A percentile compares a stretch with the other conserved stretches of the same genome.
phyloP scores from a whole-genome alignment of 805 yeast species.

The Diddensiella caesifluorescens region DNA sequence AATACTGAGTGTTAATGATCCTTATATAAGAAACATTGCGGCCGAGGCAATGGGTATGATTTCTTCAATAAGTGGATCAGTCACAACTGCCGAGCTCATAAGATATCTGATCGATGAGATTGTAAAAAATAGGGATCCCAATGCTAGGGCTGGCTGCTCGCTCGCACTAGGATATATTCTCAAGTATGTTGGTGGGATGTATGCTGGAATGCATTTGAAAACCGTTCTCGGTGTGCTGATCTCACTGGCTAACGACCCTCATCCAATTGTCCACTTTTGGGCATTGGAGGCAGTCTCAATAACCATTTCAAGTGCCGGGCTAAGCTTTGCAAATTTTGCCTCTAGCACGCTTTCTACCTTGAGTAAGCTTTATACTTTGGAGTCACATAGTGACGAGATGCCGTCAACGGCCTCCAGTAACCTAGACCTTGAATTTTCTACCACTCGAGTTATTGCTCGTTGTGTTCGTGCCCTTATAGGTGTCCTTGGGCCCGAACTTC shows the following conservation, averaged over 20 bases:
- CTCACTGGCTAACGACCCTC: constrained; percentile 69
- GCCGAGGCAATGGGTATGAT: constrained; percentile 57
- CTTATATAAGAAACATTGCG: constrained; percentile 41
- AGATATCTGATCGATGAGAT: constrained; percentile 58
- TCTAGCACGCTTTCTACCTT: constrained; percentile 40
- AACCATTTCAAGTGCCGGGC: constrained; percentile 50
- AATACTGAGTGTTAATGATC: constrained; percentile 38
- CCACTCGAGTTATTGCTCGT: constrained; percentile 41
- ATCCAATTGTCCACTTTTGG: constrained; percentile 77
- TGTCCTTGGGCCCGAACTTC: constrained; percentile 53
- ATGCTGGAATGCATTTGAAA: constrained; percentile 37
- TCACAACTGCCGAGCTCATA: constrained; percentile 37
- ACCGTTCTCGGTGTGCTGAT: constrained; percentile 51
- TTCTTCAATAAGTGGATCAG: constrained; percentile 28
- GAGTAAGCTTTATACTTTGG: constrained; percentile 39
- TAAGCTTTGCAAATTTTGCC: constrained; percentile 41
- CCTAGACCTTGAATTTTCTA: constrained; percentile 43
- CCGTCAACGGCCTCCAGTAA: constrained; percentile 44
- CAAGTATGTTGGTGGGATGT: constrained; percentile 35
- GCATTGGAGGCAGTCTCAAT: constrained; percentile 55
- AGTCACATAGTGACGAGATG: constrained; percentile 46
- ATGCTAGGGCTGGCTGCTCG: constrained; percentile 54
- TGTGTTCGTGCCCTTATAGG: constrained; percentile 43
- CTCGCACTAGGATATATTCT: constrained; percentile 46
- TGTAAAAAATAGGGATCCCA: constrained; percentile 60